phyloP scores from a whole-genome alignment of 1,139 yeast species.

The Saccharomyces hybrid region DNA sequence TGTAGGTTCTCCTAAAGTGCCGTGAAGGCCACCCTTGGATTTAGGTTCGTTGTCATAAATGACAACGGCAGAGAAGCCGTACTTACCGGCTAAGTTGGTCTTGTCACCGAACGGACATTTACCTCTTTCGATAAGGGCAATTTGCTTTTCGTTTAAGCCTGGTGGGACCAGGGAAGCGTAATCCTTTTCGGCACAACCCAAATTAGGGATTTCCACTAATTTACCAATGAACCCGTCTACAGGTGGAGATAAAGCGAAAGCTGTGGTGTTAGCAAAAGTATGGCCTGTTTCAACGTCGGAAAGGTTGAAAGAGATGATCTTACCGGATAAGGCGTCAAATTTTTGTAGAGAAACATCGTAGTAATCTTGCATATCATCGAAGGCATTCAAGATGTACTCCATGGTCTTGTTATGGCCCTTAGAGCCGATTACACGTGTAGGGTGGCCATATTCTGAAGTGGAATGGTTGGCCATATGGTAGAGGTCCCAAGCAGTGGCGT shows the following conservation, averaged over 20 bases:
- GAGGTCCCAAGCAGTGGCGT: slow-evolving; percentile 53
- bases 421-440: slow-evolving; percentile 90
- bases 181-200: slow-evolving; percentile 64
- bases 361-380: slow-evolving; percentile 53
- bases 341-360: slow-evolving; percentile 59
- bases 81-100: slow-evolving; percentile 62
- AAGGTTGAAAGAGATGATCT: slow-evolving; percentile 44
- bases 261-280: slow-evolving; percentile 39
- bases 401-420: slow-evolving; percentile 78
- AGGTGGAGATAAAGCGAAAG: slow-evolving; percentile 74
- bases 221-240: slow-evolving; percentile 62
- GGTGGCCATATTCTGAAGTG: slow-evolving; percentile 56
- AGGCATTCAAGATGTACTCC: slow-evolving; percentile 51
- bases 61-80: slow-evolving; percentile 72
- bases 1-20: slow-evolving; percentile 70
- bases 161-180: slow-evolving; percentile 38
- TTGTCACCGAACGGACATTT: slow-evolving; percentile 76
- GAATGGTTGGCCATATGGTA: slow-evolving; percentile 61
- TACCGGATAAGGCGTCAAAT: slow-evolving; percentile 66
- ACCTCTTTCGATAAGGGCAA: slow-evolving; percentile 76
- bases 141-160: slow-evolving; percentile 16
- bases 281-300: slow-evolving; percentile 51
- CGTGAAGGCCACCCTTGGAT: slow-evolving; percentile 39
- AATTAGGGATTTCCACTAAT: slow-evolving; percentile 48
- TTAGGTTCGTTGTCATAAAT: slow-evolving; percentile 64